A percentile compares a stretch with the other conserved stretches of the same genome.
Conservation (phyloP, 257 asterid genomes). For the Plantago ovata region DNA sequence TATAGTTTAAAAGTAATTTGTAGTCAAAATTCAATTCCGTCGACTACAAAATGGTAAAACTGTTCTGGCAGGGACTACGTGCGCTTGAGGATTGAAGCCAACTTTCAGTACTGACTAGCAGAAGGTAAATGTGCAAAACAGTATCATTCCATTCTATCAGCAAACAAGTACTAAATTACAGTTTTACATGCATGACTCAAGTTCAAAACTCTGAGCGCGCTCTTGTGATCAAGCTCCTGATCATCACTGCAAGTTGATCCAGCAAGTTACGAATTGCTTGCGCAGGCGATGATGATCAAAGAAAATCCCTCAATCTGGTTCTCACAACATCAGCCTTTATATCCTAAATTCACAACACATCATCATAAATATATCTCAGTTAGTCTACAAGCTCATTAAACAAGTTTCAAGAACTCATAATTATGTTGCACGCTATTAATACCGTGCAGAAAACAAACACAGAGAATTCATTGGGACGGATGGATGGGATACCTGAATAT, state of each 20-base stretch:
- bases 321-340: conserved; percentile 26
- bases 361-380: conserved; percentile 9
- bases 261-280: neutral
- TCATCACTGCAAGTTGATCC: conserved; percentile 4
- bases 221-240: conserved; percentile 3
- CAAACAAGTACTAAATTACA: conserved; percentile 3
- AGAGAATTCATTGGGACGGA: too few relatives aligned
- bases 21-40: too few relatives aligned
- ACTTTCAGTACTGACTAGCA: too few relatives aligned
- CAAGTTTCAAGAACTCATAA: too few relatives aligned
- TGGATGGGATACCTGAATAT: conserved; percentile 40
- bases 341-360: conserved; percentile 25
- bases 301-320: conserved; percentile 51
- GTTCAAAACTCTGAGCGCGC: neutral
- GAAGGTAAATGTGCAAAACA: neutral
- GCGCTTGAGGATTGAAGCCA: too few relatives aligned
- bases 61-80: too few relatives aligned
- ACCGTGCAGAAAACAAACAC: too few relatives aligned
- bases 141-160: too few relatives aligned
- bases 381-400: neutral
- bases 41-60: too few relatives aligned
- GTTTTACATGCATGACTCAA: conserved; percentile 11
- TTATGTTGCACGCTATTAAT: too few relatives aligned
- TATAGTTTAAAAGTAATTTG: too few relatives aligned
- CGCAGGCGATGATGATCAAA: neutral